Conservation (phyloP, 2,329 filamentous ascomycete genomes). For the Stagonosporopsis tanaceti region DNA sequence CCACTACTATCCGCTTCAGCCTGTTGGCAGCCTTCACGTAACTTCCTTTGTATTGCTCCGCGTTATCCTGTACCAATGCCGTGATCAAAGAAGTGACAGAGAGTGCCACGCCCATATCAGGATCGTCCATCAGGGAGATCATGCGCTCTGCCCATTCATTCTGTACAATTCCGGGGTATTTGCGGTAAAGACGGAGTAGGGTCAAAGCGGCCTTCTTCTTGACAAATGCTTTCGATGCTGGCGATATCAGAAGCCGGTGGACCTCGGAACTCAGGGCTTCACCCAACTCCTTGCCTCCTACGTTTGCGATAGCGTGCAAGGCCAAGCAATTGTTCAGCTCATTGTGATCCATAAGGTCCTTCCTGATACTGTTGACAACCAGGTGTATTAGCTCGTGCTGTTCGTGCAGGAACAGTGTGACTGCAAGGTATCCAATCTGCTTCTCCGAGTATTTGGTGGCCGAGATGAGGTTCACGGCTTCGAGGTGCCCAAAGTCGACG, state of each 20-base stretch:
- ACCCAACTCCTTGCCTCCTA: conserved; percentile 95
- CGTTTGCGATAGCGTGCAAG: conserved; percentile 96
- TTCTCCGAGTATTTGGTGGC: conserved; percentile 98
- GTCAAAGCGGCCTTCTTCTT: conserved; percentile 99
- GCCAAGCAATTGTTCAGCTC: conserved; percentile 98
- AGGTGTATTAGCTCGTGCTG: conserved; percentile 94
- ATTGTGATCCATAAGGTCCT: conserved; percentile 92
- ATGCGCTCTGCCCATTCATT: conserved; percentile 98
- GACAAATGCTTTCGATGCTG: conserved; percentile 95
- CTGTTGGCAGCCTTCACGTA: conserved; percentile 93
- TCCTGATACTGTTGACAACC: conserved; percentile 97
- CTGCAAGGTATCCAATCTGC: conserved; percentile 97
- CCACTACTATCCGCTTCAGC: conserved; percentile 87
- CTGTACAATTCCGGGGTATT: conserved; percentile 91
- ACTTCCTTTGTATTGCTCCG: conserved; percentile 92
- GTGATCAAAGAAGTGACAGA: conserved; percentile 97
- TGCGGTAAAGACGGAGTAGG: conserved; percentile 90
- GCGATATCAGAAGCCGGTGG: conserved; percentile 91
- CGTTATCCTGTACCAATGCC: conserved; percentile 90
- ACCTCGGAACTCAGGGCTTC: conserved; percentile 92
- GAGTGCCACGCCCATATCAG: conserved; percentile 90
- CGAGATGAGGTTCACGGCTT: conserved; percentile 97
- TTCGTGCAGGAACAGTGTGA: conserved; percentile 96
- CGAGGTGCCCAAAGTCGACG: conserved; percentile 97
- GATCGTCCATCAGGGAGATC: conserved; percentile 98